phyloP scores from a whole-genome alignment of 1,139 yeast genomes.

The Keqinozyma sinolaborantium region DNA sequence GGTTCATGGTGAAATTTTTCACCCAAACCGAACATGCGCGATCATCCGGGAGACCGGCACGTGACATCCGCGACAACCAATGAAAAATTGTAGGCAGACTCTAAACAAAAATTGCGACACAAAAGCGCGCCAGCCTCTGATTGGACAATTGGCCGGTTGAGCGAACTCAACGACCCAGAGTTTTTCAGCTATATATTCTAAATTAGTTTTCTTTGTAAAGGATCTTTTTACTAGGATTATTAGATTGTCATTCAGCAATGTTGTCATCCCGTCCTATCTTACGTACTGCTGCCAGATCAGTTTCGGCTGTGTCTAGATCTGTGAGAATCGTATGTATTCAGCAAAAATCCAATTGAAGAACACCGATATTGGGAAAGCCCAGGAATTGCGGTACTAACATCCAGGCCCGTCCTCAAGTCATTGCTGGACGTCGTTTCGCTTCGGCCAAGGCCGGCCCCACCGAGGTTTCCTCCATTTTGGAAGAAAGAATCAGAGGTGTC shows the following conservation, averaged over 20 bases:
- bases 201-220: conserved; percentile 8
- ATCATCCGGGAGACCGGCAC: no score
- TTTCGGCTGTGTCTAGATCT: conserved; percentile 61
- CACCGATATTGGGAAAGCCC: no score
- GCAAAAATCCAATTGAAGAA: neutral
- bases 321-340: conserved; percentile 61
- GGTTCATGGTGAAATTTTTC: conserved; percentile 1
- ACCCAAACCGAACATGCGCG: neutral
- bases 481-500: conserved; percentile 99
- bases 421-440: conserved; percentile 75
- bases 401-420: conserved; percentile 66
- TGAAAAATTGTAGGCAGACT: neutral
- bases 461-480: conserved; percentile 97
- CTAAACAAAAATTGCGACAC: conserved; percentile 6
- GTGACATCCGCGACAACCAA: neutral
- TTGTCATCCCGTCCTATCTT: conserved; percentile 80
- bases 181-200: conserved; percentile 4
- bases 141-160: conserved; percentile 7
- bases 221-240: conserved; percentile 7
- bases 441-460: conserved; percentile 98
- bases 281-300: conserved; percentile 79
- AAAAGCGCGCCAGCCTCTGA: conserved; percentile 6
- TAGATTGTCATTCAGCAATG: conserved; percentile 44
- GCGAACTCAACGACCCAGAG: conserved; percentile 1
- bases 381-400: conserved; percentile 16